These are phyloP conservation scores for Oemleria cerasiformis DNA, from an alignment of 306 rosid species.

Conservation along the genomic window DNA sequence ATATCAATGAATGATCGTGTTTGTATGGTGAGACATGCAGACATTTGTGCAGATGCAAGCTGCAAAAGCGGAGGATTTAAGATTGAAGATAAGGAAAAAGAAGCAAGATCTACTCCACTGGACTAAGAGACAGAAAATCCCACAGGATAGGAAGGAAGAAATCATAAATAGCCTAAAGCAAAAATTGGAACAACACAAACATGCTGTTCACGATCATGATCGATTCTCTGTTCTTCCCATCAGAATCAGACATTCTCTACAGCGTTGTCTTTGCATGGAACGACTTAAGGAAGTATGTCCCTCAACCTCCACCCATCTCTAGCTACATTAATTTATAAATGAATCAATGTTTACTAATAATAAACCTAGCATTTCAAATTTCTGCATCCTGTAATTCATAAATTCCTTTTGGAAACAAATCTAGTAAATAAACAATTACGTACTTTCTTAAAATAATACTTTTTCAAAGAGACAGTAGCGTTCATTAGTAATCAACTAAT, in stretches of 20 bases:
- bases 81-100: conserved; percentile 27
- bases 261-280: conserved; percentile 51
- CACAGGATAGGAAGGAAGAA: background rate
- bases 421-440: too few species aligned
- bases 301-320: too few species aligned
- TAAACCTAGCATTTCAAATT: too few species aligned
- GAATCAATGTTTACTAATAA: too few species aligned
- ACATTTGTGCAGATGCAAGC: conserved; percentile 60
- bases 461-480: too few species aligned
- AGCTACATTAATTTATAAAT: too few species aligned
- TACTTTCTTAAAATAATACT: too few species aligned
- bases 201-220: conserved; percentile 20
- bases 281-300: too few species aligned
- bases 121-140: conserved; percentile 16
- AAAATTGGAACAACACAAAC: conserved; percentile 10
- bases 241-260: conserved; percentile 57
- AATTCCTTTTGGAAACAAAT: too few species aligned
- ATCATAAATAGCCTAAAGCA: conserved; percentile 11
- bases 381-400: too few species aligned
- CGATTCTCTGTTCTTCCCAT: conserved; percentile 53
- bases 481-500: too few species aligned
- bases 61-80: conserved; percentile 68
- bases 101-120: conserved; percentile 14
- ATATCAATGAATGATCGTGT: too few species aligned
- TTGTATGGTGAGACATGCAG: conserved; percentile 17